phyloP scores from a whole-genome alignment of 768 basidiomycete genomes.

The Suillus lakei region DNA sequence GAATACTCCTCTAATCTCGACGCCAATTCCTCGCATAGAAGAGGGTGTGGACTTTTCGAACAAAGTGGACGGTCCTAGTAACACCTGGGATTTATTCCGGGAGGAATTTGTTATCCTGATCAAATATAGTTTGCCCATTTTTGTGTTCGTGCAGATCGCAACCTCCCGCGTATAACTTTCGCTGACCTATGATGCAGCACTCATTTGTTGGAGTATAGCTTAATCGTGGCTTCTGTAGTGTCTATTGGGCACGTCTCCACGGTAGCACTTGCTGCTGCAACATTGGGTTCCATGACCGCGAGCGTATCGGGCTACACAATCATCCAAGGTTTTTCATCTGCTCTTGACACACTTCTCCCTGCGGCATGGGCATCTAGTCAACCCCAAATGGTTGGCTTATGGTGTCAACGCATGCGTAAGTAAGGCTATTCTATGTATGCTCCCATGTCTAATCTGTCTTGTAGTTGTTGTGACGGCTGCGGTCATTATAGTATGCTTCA shows the following conservation, averaged over 20 bases:
- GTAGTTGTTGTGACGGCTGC: conserved; percentile 66
- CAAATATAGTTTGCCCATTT: conserved; percentile 70
- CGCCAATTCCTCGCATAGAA: conserved; percentile 57
- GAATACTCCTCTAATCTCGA: conserved; percentile 58
- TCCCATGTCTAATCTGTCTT: background rate
- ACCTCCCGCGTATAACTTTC: background rate
- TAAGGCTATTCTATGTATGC: conserved; percentile 12
- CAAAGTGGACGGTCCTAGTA: conserved; percentile 32
- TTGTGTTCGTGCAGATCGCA: conserved; percentile 51
- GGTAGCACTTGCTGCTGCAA: conserved; percentile 83
- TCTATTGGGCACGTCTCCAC: conserved; percentile 93
- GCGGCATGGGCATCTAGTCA: conserved; percentile 92
- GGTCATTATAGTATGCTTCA: conserved; percentile 58
- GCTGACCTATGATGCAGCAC: conserved; percentile 51
- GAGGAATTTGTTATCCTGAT: conserved; percentile 62
- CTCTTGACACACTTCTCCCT: conserved; percentile 92
- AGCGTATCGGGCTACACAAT: conserved; percentile 64
- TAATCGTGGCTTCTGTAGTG: conserved; percentile 83
- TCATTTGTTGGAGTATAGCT: conserved; percentile 85
- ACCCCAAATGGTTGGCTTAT: conserved; percentile 85
- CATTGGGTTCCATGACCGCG: conserved; percentile 74
- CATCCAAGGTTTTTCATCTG: conserved; percentile 79
- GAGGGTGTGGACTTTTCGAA: conserved; percentile 45
- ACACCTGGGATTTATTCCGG: conserved; percentile 40
- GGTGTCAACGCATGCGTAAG: conserved; percentile 88